phyloP scores from a whole-genome alignment of 1,139 yeast genomes.

The Yamadazyma triangularis region DNA sequence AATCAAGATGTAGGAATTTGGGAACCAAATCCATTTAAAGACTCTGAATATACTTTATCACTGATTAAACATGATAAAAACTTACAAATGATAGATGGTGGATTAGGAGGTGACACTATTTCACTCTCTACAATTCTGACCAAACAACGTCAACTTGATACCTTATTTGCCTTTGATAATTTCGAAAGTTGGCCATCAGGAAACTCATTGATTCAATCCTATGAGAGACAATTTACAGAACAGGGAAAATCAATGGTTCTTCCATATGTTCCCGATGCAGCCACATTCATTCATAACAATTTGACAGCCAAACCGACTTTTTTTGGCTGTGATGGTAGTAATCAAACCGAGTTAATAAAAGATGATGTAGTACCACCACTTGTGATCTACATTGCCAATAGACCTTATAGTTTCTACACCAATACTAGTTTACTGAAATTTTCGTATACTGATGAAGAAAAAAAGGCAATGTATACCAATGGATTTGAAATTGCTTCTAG shows the following conservation, averaged over 20 bases:
- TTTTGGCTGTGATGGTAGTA: slow-evolving; percentile 41
- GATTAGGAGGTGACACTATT: slow-evolving; percentile 34
- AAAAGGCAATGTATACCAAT: slow-evolving; percentile 33
- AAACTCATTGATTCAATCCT: slow-evolving; percentile 27
- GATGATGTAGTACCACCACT: slow-evolving; percentile 36
- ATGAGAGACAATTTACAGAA: slow-evolving; percentile 26
- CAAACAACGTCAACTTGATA: slow-evolving; percentile 32
- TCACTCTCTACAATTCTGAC: slow-evolving; percentile 35
- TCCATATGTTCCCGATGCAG: slow-evolving; percentile 35
- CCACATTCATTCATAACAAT: slow-evolving; percentile 28
- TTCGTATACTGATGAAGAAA: slow-evolving; percentile 29
- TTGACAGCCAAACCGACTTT: slow-evolving; percentile 41
- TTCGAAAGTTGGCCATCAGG: slow-evolving; percentile 41
- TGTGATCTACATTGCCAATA: slow-evolving; percentile 35
- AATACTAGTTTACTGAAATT: slow-evolving; percentile 35
- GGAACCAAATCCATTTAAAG: slow-evolving; percentile 48
- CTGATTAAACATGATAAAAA: slow-evolving; percentile 23
- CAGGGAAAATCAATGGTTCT: slow-evolving; percentile 25
- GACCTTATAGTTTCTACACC: slow-evolving; percentile 35
- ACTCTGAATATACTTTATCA: slow-evolving; percentile 42
- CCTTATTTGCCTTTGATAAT: slow-evolving; percentile 36
- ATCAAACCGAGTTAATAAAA: slow-evolving; percentile 30
- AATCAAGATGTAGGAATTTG: slow-evolving; percentile 37
- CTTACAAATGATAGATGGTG: slow-evolving; percentile 39
- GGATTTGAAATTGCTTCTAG: slow-evolving; percentile 33